Evolutionary conservation across 768 basidiomycete genomes (phyloP), one percentile per base, ranked within the genome.

Genomic region (Serendipita sp.): DNA sequence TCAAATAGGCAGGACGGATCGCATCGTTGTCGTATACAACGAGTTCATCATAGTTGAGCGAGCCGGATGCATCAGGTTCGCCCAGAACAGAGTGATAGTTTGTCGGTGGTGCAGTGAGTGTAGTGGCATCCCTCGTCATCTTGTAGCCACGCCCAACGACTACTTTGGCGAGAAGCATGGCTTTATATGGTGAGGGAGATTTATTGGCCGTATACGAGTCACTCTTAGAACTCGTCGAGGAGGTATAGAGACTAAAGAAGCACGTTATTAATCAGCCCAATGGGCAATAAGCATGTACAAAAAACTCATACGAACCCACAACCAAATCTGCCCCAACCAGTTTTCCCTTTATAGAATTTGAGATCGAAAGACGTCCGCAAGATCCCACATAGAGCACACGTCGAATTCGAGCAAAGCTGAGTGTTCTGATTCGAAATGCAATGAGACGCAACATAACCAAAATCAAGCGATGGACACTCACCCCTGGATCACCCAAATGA

Each of bases 241-340:
- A n/a, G n/a, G n/a, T n/a, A n/a, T n/a, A n/a, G n/a, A n/a, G n/a
- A n/a, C n/a, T n/a, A n/a, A n/a, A n/a, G n/a, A n/a, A n/a, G n/a
- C n/a, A n/a, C n/a, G n/a, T n/a, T n/a, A n/a, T n/a, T n/a, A n/a
- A n/a, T n/a, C n/a, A n/a, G n/a, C n/a, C n/a, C n/a, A n/a, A n/a
- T n/a, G n/a, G n/a, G n/a, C n/a, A n/a, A n/a, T n/a, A n/a, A n/a
- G n/a, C n/a, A n/a, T n/a, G n/a, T n/a, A n/a, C n/a, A n/a, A n/a
- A n/a, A n/a, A n/a, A n/a, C n/a, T n/a, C n/a, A n/a, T n/a, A n/a
- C n/a, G n/a, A n/a, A n/a, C n/a, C n/a, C n/a, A n/a, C n/a, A n/a
- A n/a, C n/a, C n/a, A n/a, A n/a, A n/a, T n/a, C n/a, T n/a, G n/a
- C 85, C 85, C 82, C 84, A 86, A 16, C 82, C 81, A 3, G 83